Percentiles rank a stretch among this genome's conserved stretches.
phyloP scores from a whole-genome alignment of 306 rosid species.

The Citrullus mucosospermus region DNA sequence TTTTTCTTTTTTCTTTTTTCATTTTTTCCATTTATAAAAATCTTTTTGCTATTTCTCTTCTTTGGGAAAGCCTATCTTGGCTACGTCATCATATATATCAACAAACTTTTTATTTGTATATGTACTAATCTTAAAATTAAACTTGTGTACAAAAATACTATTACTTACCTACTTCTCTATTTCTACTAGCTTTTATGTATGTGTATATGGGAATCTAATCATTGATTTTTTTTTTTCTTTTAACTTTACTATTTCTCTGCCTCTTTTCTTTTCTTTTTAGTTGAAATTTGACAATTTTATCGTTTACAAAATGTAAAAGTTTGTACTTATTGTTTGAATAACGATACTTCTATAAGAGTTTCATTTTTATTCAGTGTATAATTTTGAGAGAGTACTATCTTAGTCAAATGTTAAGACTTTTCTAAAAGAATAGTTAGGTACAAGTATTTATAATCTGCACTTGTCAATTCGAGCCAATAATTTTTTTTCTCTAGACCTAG shows the following conservation, averaged over 20 bases:
- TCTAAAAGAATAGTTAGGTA: no score
- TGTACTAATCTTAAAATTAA: background rate
- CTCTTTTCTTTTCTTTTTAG: background rate
- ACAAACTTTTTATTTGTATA: background rate
- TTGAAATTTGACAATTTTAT: no score
- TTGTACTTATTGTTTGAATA: no score
- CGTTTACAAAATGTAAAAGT: no score
- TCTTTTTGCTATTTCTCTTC: background rate
- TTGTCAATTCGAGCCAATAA: no score
- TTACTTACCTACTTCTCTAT: background rate
- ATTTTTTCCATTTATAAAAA: no score
- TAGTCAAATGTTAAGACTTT: no score
- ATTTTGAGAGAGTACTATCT: no score
- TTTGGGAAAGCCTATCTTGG: background rate
- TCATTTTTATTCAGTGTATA: no score
- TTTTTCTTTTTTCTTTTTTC: background rate
- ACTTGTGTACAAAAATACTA: background rate
- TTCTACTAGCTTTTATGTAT: background rate
- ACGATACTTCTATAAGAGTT: no score
- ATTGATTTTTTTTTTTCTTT: background rate
- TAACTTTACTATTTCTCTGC: background rate
- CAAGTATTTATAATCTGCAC: no score
- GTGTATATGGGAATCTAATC: background rate
- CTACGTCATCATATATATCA: background rate
- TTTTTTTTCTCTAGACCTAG: no score